Evolutionary conservation across 1,139 yeast species (phyloP).

Genomic region (Suhomyces ambrosiae): DNA sequence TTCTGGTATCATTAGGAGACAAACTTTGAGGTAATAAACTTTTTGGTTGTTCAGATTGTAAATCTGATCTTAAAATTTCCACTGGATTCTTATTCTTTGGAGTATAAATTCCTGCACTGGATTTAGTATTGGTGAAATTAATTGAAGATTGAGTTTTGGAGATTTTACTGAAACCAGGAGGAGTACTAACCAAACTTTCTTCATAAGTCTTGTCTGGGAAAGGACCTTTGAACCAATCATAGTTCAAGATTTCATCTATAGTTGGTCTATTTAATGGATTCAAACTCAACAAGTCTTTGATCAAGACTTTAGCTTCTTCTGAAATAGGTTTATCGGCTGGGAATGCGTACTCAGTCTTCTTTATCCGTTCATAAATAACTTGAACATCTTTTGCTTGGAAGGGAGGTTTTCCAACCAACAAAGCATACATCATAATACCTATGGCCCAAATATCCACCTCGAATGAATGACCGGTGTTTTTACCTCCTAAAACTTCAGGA

Average conservation of each 20-base stretch:
- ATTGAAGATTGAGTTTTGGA: constrained; percentile 64
- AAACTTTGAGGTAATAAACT: constrained; percentile 82
- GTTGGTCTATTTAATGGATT: constrained; percentile 85
- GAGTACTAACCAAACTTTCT: constrained; percentile 57
- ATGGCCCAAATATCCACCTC: constrained; percentile 98
- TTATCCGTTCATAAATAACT: constrained; percentile 89
- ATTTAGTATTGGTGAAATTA: constrained; percentile 70
- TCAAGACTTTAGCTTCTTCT: constrained; percentile 69
- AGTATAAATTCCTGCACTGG: constrained; percentile 62
- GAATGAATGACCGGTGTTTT: constrained; percentile 84
- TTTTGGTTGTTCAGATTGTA: constrained; percentile 68
- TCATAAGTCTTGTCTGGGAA: constrained; percentile 77
- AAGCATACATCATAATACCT: constrained; percentile 92
- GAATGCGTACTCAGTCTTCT: constrained; percentile 76
- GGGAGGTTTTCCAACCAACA: constrained; percentile 92
- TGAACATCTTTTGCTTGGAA: constrained; percentile 96
- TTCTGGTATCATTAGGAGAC: constrained; percentile 90
- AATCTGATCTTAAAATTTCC: constrained; percentile 68
- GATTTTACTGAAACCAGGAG: constrained; percentile 58
- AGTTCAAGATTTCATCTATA: constrained; percentile 73
- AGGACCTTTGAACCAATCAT: constrained; percentile 82
- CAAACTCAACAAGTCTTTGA: constrained; percentile 69
- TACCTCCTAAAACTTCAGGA: constrained; percentile 92
- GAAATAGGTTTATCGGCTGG: constrained; percentile 76
- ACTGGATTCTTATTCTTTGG: constrained; percentile 62